Conservation (phyloP, 2,329 filamentous ascomycete genomes). For the Juglanconis oblonga region DNA sequence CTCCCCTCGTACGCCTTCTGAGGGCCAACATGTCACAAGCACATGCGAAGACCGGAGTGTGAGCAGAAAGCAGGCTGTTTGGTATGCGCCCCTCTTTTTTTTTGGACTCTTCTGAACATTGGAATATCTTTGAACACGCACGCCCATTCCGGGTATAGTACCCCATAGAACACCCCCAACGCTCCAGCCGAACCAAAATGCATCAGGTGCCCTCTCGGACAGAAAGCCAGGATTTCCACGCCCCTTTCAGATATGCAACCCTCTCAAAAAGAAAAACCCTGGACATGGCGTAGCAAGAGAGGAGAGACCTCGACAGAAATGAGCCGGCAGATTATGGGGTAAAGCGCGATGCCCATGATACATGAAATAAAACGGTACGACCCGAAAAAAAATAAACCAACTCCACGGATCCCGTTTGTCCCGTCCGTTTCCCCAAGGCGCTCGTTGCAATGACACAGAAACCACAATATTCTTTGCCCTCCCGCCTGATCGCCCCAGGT, state of each 20-base stretch:
- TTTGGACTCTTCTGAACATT: neutral
- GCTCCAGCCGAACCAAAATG: slow-evolving; percentile 20
- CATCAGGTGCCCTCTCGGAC: slow-evolving; percentile 18
- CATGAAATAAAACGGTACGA: slow-evolving; percentile 17
- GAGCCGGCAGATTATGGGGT: slow-evolving; percentile 19
- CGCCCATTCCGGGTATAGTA: slow-evolving; percentile 17
- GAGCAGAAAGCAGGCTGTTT: neutral
- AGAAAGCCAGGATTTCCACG: slow-evolving; percentile 18
- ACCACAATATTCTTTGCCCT: slow-evolving; percentile 17
- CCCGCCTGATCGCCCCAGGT: slow-evolving; percentile 18
- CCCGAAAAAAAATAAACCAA: slow-evolving; percentile 17
- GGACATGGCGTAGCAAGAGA: slow-evolving; percentile 11
- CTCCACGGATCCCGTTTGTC: slow-evolving; percentile 18
- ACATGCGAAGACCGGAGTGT: neutral
- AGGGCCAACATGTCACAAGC: no score
- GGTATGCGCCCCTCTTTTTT: neutral
- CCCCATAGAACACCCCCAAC: slow-evolving; percentile 18
- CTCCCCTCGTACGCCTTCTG: neutral
- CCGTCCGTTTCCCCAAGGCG: slow-evolving; percentile 15
- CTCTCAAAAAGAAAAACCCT: slow-evolving; percentile 13
- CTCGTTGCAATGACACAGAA: slow-evolving; percentile 14
- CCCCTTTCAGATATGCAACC: slow-evolving; percentile 16
- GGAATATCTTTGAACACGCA: slow-evolving; percentile 10
- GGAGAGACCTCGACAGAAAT: slow-evolving; percentile 15
- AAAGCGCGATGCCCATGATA: slow-evolving; percentile 14